Base-by-base conservation (phyloP, 2,329 filamentous ascomycete species). In the Pyricularia pennisetigena region DNA sequence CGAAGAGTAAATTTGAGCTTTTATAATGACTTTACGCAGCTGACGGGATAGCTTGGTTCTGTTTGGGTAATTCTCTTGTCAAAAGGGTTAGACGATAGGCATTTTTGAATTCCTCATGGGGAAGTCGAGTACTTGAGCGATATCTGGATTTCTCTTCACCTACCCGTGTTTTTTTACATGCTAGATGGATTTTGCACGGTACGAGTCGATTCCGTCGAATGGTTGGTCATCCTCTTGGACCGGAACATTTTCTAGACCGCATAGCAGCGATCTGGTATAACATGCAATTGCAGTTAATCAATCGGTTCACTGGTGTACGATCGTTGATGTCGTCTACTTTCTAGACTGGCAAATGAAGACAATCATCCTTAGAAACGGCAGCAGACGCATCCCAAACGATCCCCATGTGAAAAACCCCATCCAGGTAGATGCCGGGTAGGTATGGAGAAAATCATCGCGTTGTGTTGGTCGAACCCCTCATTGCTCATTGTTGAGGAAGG, bases 1-100 rank as follows among this genome's bases (percentile, higher is more conserved):
- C 70, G 88, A 90, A 71, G 87, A 90, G 73, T 89, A 79, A 75
- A 72, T n/a, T 20, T 20, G 12, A 8, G 59, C 12, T 2, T 16
- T 28, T 5, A 20, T 28, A 28, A 62, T 62, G 59, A 62, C 4
- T 62, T 41, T 30, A 62, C 59, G 59, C 24, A 62, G 59, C 59
- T 14, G 59, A 14, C 4, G 59, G 24, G 24, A 20, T 28, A 26
- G 24, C 59, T 62, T 62, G 57, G 28, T 62, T 28, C 26, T 62
- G 24, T 68, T 64, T 67, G 28, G 41, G 16, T 67, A 68, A n/a
- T 57, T 69, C 68, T 68, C 68, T 64, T 67, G 68, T 70, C 70
- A 70, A 69, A 70, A 67, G 68, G 70, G 59, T 64, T 67, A 26
- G 59, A 28, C 23, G 29, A 28, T 16, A 26, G 59, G 24, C 3